Evolutionary conservation across 345 rosid species (phyloP).

Genomic region (Schrenkiella parvula): DNA sequence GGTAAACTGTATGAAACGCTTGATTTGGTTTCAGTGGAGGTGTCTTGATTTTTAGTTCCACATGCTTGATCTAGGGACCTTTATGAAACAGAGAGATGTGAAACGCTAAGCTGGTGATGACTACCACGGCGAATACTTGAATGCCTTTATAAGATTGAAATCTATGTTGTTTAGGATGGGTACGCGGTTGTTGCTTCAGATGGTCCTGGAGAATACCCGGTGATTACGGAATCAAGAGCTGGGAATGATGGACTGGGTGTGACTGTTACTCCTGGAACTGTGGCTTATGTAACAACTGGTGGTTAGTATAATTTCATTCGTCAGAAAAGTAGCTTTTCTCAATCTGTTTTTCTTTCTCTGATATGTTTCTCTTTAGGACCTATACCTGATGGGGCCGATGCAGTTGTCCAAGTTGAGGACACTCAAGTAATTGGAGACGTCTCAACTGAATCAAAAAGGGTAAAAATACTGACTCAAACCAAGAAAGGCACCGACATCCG

Average conservation of each 20-base stretch:
- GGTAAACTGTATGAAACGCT: background rate
- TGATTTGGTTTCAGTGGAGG: background rate
- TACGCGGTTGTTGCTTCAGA: slow-evolving; percentile 92
- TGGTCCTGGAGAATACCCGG: slow-evolving; percentile 90
- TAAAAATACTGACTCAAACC: slow-evolving; percentile 59
- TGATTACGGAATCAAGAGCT: slow-evolving; percentile 91
- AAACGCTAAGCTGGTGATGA: background rate
- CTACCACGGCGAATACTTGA: background rate
- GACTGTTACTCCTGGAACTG: slow-evolving; percentile 77
- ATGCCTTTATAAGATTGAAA: background rate
- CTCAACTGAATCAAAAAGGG: slow-evolving; percentile 43
- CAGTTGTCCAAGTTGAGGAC: slow-evolving; percentile 96
- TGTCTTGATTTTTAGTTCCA: background rate
- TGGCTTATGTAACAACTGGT: slow-evolving; percentile 98
- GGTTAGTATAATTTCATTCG: slow-evolving; percentile 40
- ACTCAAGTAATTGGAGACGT: slow-evolving; percentile 45
- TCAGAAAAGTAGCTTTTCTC: background rate
- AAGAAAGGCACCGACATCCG: slow-evolving; percentile 79
- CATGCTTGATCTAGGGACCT: background rate
- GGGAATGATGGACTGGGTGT: slow-evolving; percentile 91
- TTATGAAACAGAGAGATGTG: background rate
- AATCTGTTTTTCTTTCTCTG: background rate
- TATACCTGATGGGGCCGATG: slow-evolving; percentile 96
- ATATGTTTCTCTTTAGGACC: slow-evolving; percentile 51
- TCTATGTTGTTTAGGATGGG: slow-evolving; percentile 58